Conservation (phyloP, 2,329 filamentous ascomycete species). For the Colletotrichum abscissum region DNA sequence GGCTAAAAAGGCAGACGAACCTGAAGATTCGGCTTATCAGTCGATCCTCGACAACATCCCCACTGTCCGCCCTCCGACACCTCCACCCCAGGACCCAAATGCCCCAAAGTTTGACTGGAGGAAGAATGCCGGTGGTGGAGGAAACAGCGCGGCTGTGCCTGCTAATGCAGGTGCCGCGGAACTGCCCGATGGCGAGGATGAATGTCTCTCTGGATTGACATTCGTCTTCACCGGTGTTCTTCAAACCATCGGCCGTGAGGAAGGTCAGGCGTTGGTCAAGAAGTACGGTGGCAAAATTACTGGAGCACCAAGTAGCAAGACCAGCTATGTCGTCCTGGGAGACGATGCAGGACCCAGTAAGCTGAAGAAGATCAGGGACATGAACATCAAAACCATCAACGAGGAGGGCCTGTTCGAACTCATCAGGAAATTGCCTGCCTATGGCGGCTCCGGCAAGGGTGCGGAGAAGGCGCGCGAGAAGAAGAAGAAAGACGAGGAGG, state of each 20-base stretch:
- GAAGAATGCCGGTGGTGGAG: conserved; percentile 67
- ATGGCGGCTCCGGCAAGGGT: conserved; percentile 88
- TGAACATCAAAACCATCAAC: conserved; percentile 90
- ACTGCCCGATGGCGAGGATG: conserved; percentile 84
- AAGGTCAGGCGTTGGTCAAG: conserved; percentile 88
- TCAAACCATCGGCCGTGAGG: conserved; percentile 82
- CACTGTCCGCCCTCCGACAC: conserved; percentile 83
- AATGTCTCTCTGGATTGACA: conserved; percentile 87
- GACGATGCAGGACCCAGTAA: conserved; percentile 94
- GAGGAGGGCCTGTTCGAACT: conserved; percentile 92
- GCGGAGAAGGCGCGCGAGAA: conserved; percentile 89
- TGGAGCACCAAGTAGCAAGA: conserved; percentile 87
- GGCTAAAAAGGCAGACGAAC: conserved; percentile 72
- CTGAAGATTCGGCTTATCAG: conserved; percentile 79
- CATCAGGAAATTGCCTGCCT: conserved; percentile 82
- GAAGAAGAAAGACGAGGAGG: conserved; percentile 84
- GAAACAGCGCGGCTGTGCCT: conserved; percentile 70
- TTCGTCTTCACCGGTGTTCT: conserved; percentile 97
- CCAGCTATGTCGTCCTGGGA: conserved; percentile 91
- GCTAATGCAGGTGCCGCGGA: conserved; percentile 73
- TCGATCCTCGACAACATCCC: conserved; percentile 91
- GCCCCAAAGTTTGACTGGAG: conserved; percentile 82
- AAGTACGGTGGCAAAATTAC: conserved; percentile 94
- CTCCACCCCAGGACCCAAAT: conserved; percentile 77
- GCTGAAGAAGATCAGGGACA: conserved; percentile 82